Percentiles rank a stretch among this genome's conserved stretches.
These are phyloP conservation scores for Cercophora samala DNA, from an alignment of 495 filamentous ascomycete genomes.

Conservation along the genomic window DNA sequence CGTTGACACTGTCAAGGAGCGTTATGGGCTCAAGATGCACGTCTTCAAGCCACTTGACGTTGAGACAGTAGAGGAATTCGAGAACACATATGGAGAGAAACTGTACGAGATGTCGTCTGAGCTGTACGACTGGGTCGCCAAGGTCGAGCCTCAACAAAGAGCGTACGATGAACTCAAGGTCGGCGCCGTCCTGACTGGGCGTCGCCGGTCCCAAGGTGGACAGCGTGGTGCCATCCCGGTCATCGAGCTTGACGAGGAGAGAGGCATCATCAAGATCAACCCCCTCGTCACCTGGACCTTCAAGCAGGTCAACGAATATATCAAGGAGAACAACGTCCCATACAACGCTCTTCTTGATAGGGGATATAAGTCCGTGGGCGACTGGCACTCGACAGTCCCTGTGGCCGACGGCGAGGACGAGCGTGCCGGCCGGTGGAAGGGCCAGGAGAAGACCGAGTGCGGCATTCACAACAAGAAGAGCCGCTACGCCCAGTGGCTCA, in stretches of 20 bases:
- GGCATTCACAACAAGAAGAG: slow-evolving; percentile 97
- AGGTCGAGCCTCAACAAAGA: slow-evolving; percentile 93
- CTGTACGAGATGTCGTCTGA: slow-evolving; percentile 85
- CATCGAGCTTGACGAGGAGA: slow-evolving; percentile 84
- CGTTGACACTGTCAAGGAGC: slow-evolving; percentile 69
- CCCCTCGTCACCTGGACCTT: slow-evolving; percentile 97
- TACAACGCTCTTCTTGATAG: slow-evolving; percentile 88
- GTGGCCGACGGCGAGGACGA: slow-evolving; percentile 91
- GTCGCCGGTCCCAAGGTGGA: slow-evolving; percentile 87
- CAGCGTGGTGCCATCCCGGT: slow-evolving; percentile 85
- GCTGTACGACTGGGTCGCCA: slow-evolving; percentile 93
- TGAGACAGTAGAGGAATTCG: slow-evolving; percentile 70
- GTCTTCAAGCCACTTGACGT: slow-evolving; percentile 79
- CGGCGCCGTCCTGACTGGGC: slow-evolving; percentile 90
- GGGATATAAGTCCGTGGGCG: slow-evolving; percentile 95
- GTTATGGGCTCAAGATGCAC: slow-evolving; percentile 78
- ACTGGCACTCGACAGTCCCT: slow-evolving; percentile 95
- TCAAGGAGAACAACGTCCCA: slow-evolving; percentile 80
- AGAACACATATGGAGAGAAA: slow-evolving; percentile 71
- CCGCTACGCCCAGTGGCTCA: slow-evolving; percentile 81
- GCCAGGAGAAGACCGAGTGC: slow-evolving; percentile 90
- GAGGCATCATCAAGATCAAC: slow-evolving; percentile 93
- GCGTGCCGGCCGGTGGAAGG: slow-evolving; percentile 96
- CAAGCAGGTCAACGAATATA: slow-evolving; percentile 80
- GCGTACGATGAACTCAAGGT: slow-evolving; percentile 87